Base-by-base conservation (phyloP, 768 basidiomycete species). In the Kwoniella botswanensis region DNA sequence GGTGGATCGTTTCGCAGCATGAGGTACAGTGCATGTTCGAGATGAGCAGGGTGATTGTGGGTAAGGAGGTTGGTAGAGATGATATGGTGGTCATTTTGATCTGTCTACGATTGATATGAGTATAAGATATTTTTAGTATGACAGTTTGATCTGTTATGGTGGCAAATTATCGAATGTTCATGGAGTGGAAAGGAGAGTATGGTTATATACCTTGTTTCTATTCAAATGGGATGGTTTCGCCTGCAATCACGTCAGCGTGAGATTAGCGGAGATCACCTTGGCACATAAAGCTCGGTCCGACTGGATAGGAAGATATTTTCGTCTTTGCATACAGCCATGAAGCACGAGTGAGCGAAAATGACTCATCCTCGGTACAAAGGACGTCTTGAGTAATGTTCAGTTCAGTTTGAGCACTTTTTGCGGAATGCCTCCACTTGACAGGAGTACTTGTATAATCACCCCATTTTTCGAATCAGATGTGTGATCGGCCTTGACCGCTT, bases 21-120 rank as follows among this genome's bases (percentile, higher is more conserved):
- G 78, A 76, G 4, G 78, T 76, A 65, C 78, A 79, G 67, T 79
- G 78, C 76, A 79, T 74, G 68, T 79, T 79, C n/a, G 42, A 44
- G 61, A 77, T 69, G 4, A 77, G 56, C 12, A 77, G 72, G 1
- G 68, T 68, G 41, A 71, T 60, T 13, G 62, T 66, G 5, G 73
- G 63, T 21, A 65, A 50, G 10, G 58, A 64, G 35, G 52, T 43
- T 0, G 63, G 68, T 2, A 65, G 44, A 10, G 68, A 52, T 29
- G 55, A 17, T 7, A 41, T 6, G 1, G 41, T 46, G 11, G 50
- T 17, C 63, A 64, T 64, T 26, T 64, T 18, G 50, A 11, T 54
- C 9, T 24, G 43, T 41, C 35, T 41, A 29, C 7, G 35, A 1
- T 0, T 35, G 35, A 35, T 35, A 35, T 35, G 35, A 35, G 35